Percentiles rank a stretch among this genome's conserved stretches.
phyloP scores from a whole-genome alignment of 2,329 filamentous ascomycete genomes.

The Fusarium multiceps region DNA sequence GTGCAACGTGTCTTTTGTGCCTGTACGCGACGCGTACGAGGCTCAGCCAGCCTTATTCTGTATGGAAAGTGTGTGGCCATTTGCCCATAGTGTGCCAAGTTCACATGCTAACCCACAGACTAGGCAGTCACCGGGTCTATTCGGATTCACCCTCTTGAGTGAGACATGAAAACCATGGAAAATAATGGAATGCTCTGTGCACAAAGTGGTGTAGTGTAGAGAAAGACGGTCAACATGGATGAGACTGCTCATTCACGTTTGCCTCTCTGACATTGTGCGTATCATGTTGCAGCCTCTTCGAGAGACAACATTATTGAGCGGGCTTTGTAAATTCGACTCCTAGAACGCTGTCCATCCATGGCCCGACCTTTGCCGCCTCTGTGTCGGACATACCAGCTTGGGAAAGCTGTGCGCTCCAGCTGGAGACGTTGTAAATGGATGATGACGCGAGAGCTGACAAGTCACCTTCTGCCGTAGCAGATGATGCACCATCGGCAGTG shows the following conservation, averaged over 20 bases:
- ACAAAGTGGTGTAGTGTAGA: slow-evolving; percentile 33
- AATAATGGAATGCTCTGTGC: slow-evolving; percentile 21
- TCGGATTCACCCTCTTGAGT: slow-evolving; percentile 27
- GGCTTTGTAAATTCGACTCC: slow-evolving; percentile 48
- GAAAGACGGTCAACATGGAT: slow-evolving; percentile 8
- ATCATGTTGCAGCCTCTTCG: slow-evolving; percentile 30
- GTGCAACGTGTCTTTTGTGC: slow-evolving; percentile 31
- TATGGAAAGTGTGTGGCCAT: slow-evolving; percentile 29
- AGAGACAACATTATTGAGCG: slow-evolving; percentile 24
- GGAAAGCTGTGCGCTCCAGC: slow-evolving; percentile 44
- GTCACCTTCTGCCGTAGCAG: slow-evolving; percentile 12
- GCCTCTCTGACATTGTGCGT: slow-evolving; percentile 27
- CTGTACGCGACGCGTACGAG: slow-evolving; percentile 38
- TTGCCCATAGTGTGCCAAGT: slow-evolving; percentile 27
- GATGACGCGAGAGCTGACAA: slow-evolving; percentile 29
- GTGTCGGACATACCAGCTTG: slow-evolving; percentile 42
- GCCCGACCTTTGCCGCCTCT: slow-evolving; percentile 42
- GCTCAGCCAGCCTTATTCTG: slow-evolving; percentile 37
- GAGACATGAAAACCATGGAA: slow-evolving; percentile 35
- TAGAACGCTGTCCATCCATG: slow-evolving; percentile 49
- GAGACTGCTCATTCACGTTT: slow-evolving; percentile 19
- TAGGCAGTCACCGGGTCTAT: slow-evolving; percentile 39
- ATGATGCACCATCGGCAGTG: slow-evolving; percentile 39
- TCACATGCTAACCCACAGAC: slow-evolving; percentile 34
- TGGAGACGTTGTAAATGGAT: slow-evolving; percentile 41